Base-by-base conservation (phyloP, 2,329 filamentous ascomycete species). In the Eutypa lata region DNA sequence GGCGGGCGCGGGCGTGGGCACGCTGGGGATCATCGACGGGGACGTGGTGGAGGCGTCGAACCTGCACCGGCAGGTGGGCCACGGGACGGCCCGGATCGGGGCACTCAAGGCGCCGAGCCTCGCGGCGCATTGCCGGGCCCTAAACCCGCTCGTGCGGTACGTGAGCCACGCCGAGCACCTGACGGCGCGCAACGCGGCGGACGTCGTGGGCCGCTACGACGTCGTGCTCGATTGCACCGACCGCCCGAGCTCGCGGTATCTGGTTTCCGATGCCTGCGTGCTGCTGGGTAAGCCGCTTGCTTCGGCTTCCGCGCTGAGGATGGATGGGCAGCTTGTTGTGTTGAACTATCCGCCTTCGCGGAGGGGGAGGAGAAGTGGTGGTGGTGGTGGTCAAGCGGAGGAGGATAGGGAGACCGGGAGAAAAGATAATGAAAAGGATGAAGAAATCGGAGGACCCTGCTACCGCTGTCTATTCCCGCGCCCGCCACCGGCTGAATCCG, bases 201-300 rank as follows among this genome's bases (percentile, higher is more conserved):
- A 76, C 0, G 84, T 91, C 40, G 82, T 96, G 52, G 72, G 76
- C 0, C 62, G 75, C 3, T 97, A 96, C 66, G 90, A 96, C 62
- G 61, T 97, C 1, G 84, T 97, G 2, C 83, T 99, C 13, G 94
- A 99, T 70, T 99, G 94, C 69, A 97, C 93, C 10, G 94, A 99
- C 71, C 91, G 93, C 59, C 93, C 94, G 0, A 88, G 90, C 1
- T 90, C 91, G 0, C 89, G 94, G 43, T 97, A 99, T 68, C 81
- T 97, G 45, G 90, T 97, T 58, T 96, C 91, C 0, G 94, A 99
- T 67, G 83, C 89, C 16, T 95, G 91, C 61, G 88, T 97, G 10
- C 76, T 96, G 3, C 77, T 92, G 1, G 74, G 79, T 2, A 94
- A 91, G 65, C 86, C 90, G 0, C 81, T 99, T 16, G 83, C 97